These are phyloP conservation scores for Spergularia azorica DNA, from an alignment of 179 eudicot species.

Conservation along the genomic window DNA sequence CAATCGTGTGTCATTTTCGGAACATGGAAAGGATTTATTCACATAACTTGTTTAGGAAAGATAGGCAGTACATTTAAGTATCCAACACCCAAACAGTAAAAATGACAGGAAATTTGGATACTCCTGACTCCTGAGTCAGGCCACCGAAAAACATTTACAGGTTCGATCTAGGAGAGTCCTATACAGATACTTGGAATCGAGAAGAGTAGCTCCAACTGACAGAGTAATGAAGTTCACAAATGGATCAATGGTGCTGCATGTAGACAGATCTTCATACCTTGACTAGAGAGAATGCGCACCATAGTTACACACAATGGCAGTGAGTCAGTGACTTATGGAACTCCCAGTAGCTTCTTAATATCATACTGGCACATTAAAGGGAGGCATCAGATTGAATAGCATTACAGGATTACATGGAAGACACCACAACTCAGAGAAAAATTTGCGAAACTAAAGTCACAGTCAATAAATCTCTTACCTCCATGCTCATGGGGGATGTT, in stretches of 20 bases:
- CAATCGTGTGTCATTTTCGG: no score
- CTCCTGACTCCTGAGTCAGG: no score
- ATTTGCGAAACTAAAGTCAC: neutral
- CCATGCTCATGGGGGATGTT: slow-evolving; percentile 77
- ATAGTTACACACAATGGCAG: no score
- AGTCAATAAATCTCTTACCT: slow-evolving; percentile 43
- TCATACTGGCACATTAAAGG: slow-evolving; percentile 54
- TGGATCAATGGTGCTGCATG: neutral
- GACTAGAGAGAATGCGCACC: neutral
- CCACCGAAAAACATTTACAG: no score
- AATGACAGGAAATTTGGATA: no score
- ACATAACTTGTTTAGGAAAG: no score
- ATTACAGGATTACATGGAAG: neutral
- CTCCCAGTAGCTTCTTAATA: slow-evolving; percentile 50
- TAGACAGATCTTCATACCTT: slow-evolving; percentile 2
- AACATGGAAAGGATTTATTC: no score
- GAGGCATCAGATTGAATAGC: neutral
- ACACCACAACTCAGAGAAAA: neutral
- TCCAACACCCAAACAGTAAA: no score
- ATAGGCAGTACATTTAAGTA: no score
- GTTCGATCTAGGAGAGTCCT: neutral
- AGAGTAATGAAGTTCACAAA: no score
- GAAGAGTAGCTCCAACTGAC: neutral
- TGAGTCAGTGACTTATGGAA: slow-evolving; percentile 18
- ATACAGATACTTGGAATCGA: neutral